Evolutionary conservation across 2,329 filamentous ascomycete genomes (phyloP).

Genomic region (Sporothrix brunneoviolacea): DNA sequence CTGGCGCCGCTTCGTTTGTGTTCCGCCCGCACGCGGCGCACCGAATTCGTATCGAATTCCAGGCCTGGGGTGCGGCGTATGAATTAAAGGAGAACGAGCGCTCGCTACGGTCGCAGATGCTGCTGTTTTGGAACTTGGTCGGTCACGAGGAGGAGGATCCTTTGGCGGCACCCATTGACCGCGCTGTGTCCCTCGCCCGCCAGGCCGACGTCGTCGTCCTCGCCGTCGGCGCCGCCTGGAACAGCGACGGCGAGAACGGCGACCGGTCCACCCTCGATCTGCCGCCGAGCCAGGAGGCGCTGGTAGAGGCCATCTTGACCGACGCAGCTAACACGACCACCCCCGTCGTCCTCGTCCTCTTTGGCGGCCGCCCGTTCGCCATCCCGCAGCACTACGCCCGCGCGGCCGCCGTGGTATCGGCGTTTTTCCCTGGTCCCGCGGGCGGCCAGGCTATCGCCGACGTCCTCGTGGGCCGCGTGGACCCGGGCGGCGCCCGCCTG

Average conservation of each 20-base stretch:
- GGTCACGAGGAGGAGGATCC: too few species aligned
- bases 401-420: background rate
- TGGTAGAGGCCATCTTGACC: too few species aligned
- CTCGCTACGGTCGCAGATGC: background rate
- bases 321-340: too few species aligned
- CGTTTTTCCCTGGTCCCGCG: background rate
- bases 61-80: background rate
- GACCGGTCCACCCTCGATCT: background rate
- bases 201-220: background rate
- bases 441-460: background rate
- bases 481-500: background rate
- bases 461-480: background rate
- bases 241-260: constrained; percentile 1
- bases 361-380: background rate
- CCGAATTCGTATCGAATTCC: background rate
- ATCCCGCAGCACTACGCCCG: background rate
- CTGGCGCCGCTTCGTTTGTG: too few species aligned
- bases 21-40: too few species aligned
- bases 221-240: background rate
- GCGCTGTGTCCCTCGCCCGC: too few species aligned
- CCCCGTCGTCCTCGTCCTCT: constrained; percentile 1
- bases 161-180: too few species aligned
- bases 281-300: background rate
- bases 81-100: background rate
- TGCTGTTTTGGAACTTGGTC: background rate